Conservation (phyloP, 495 filamentous ascomycete species). For the Trichocladium uniseriatum region DNA sequence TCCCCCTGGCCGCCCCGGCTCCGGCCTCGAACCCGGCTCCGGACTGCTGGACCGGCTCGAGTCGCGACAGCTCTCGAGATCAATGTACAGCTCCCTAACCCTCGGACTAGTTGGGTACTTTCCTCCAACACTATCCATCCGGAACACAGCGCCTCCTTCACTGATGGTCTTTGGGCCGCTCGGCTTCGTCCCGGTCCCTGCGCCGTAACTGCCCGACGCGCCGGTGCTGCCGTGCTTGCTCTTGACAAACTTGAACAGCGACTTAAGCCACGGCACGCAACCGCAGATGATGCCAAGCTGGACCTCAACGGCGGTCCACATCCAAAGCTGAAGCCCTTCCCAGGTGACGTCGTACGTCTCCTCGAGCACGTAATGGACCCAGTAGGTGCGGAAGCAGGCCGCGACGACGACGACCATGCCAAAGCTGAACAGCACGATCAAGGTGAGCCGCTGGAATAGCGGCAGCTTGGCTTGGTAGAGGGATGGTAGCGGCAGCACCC, state of each 20-base stretch:
- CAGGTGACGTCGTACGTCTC: slow-evolving; percentile 28
- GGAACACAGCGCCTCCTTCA: background rate
- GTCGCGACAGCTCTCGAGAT: slow-evolving; percentile 1
- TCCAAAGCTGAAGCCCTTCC: slow-evolving; percentile 33
- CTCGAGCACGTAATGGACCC: slow-evolving; percentile 19
- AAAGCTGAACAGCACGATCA: slow-evolving; percentile 21
- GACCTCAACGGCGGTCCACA: slow-evolving; percentile 36
- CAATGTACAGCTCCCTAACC: background rate
- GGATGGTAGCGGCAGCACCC: slow-evolving; percentile 33
- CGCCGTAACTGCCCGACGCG: background rate
- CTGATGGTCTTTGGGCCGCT: background rate
- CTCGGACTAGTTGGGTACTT: background rate
- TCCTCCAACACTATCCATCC: slow-evolving; percentile 3
- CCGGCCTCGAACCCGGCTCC: background rate
- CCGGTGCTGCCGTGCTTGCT: background rate
- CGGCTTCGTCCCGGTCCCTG: background rate
- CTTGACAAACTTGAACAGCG: slow-evolving; percentile 18
- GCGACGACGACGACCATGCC: slow-evolving; percentile 21
- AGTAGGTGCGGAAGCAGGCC: slow-evolving; percentile 18
- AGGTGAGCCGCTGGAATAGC: slow-evolving; percentile 12
- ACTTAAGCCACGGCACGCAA: slow-evolving; percentile 32
- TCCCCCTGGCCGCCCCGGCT: too few species aligned
- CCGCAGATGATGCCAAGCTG: slow-evolving; percentile 34
- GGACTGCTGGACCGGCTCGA: background rate
- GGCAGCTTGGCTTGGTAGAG: slow-evolving; percentile 25